Conservation (phyloP, 179 eudicot species). For the Silene coronaria region DNA sequence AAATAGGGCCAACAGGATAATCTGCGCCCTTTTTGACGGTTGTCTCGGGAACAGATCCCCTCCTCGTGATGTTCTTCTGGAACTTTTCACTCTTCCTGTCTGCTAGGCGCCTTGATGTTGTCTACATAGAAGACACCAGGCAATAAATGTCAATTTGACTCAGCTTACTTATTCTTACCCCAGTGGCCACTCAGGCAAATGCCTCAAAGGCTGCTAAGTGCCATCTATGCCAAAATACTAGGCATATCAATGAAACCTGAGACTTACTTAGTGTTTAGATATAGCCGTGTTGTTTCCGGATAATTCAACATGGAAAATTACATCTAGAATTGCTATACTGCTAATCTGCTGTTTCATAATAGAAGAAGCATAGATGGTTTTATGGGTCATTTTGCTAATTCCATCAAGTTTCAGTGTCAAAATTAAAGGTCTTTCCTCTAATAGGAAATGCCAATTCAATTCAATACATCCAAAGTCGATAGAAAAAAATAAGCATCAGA, state of each 20-base stretch:
- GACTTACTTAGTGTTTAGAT: no score
- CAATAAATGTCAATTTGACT: neutral
- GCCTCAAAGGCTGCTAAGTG: no score
- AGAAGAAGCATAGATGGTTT: neutral
- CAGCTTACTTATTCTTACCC: neutral
- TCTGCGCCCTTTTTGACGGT: constrained; percentile 52
- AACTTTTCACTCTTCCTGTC: constrained; percentile 79
- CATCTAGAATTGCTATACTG: no score
- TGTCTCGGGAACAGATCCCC: constrained; percentile 77
- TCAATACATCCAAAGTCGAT: no score
- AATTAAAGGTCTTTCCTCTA: no score
- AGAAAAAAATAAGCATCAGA: no score
- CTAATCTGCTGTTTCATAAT: neutral
- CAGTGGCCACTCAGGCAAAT: neutral
- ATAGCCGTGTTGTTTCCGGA: no score
- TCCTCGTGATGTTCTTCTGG: constrained; percentile 73
- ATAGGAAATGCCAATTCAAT: no score
- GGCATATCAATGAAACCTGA: no score
- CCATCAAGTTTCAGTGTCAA: no score
- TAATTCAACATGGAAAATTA: no score
- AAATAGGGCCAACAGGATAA: constrained; percentile 53
- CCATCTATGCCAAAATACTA: no score
- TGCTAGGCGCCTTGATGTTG: constrained; percentile 75
- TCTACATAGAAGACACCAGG: constrained; percentile 36
- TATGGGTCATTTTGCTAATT: neutral